phyloP scores from a whole-genome alignment of 768 basidiomycete species.

The Russula vinacea region DNA sequence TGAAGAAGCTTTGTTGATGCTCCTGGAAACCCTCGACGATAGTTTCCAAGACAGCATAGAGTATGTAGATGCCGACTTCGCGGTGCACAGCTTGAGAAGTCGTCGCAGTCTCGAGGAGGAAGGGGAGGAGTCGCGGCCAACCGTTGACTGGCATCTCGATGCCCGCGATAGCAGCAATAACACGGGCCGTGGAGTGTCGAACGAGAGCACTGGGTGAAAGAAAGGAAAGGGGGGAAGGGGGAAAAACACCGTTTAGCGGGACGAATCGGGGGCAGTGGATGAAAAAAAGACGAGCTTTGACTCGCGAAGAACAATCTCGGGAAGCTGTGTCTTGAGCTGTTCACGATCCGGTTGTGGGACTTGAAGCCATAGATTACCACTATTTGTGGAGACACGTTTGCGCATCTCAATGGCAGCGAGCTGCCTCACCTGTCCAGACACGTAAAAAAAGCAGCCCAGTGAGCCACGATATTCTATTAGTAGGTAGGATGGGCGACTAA shows the following conservation, averaged over 20 bases:
- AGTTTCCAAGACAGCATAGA: constrained; percentile 88
- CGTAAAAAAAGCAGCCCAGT: background rate
- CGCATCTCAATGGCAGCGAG: constrained; percentile 94
- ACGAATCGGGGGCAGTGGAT: constrained; percentile 17
- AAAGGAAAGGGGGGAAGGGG: background rate
- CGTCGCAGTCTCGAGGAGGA: constrained; percentile 73
- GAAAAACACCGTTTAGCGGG: constrained; percentile 20
- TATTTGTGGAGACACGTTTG: constrained; percentile 81
- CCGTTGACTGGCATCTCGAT: constrained; percentile 75
- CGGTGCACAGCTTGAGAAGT: constrained; percentile 71
- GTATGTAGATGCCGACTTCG: constrained; percentile 87
- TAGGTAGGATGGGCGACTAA: constrained; percentile 43
- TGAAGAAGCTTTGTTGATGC: constrained; percentile 70
- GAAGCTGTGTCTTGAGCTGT: constrained; percentile 81
- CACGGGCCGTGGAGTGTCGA: constrained; percentile 88
- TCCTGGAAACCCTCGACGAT: constrained; percentile 87
- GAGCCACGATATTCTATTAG: background rate
- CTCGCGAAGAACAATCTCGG: constrained; percentile 74
- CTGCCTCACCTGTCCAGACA: constrained; percentile 74
- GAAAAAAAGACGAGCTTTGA: constrained; percentile 53
- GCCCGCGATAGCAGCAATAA: constrained; percentile 87
- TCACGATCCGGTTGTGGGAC: constrained; percentile 65
- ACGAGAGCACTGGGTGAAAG: constrained; percentile 66
- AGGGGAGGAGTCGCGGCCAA: constrained; percentile 88
- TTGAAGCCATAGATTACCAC: constrained; percentile 77